Base-by-base conservation (phyloP, 2,329 filamentous ascomycete genomes). In the Curvularia spicifera region DNA sequence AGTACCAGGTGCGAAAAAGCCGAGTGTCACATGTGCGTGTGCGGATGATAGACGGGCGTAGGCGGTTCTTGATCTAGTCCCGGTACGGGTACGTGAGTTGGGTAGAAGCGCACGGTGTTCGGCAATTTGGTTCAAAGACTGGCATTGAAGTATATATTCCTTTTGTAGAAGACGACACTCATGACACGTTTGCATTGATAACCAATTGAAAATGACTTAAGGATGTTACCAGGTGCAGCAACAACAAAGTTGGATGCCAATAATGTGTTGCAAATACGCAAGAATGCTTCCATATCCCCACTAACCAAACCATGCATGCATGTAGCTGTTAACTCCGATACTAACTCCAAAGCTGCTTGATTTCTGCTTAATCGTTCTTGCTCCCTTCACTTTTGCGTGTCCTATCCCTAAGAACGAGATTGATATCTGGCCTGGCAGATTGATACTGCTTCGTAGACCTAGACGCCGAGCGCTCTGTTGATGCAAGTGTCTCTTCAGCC, bases 391-490 rank as follows among this genome's bases (percentile, higher is more conserved):
- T 68, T 45, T 67, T 74, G 12, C 65, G 56, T 8, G 66, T 65
- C 35, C 74, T 63, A 4, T 73, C 71, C 40, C 71, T 64, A 1
- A 76, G 53, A 6, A 65, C 65, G 10, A 74, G 67, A 47, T 72
- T 75, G 39, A 72, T 58, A 40, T 76, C 67, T 31, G 66, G 63
- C 50, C 72, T 66, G 31, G 71, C 69, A 43, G 67, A 74, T 59
- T 71, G 72, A 61, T 71, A 74, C 50, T 73, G 73, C 50, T 68
- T 44, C 20, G 56, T 31, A 26, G 50, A 47, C 50, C 58, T 59
- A 4, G 57, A 61, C 26, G 40, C 47, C 2, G 63, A 64, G 22
- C 64, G 54, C 20, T 70, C 65, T 3, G 60, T 62, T n/a, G 62
- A 65, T 9, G 56, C 56, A 24, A 57, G 49, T 24, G 51, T 51